These are phyloP conservation scores for Stagonosporopsis cucurbitacearum DNA, from an alignment of 2,329 filamentous ascomycete genomes.

Conservation along the genomic window DNA sequence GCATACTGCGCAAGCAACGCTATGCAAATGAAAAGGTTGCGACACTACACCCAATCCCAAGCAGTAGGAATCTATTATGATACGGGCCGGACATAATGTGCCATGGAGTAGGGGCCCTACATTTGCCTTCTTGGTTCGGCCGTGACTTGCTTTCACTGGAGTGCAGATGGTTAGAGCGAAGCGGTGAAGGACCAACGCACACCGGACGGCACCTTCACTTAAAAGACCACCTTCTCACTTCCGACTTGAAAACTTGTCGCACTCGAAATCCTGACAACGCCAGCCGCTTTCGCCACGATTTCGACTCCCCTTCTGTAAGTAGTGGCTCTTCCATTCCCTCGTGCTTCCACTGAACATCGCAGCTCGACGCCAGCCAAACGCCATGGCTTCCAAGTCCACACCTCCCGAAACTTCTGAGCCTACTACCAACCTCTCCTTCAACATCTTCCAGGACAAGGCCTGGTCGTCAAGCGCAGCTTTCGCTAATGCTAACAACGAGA, in stretches of 20 bases:
- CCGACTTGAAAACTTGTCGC: not conserved
- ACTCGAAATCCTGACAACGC: not conserved
- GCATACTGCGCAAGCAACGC: not conserved
- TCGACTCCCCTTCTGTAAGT: not conserved
- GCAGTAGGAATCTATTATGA: not conserved
- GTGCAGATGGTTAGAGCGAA: not conserved
- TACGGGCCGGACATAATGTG: not conserved
- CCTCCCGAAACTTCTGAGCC: not conserved
- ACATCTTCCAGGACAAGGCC: conserved; percentile 4
- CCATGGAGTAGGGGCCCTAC: not conserved
- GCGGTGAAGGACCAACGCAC: not conserved
- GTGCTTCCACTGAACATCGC: not conserved
- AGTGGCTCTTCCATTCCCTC: not conserved
- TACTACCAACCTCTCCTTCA: not conserved
- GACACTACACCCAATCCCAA: not conserved
- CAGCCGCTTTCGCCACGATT: not conserved
- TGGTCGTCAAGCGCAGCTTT: not conserved
- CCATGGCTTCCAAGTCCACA: not conserved
- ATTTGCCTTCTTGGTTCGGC: too few relatives aligned
- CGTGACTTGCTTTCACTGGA: not conserved
- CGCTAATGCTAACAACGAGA: conserved; percentile 1
- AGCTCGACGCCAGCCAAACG: not conserved
- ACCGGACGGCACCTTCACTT: conserved; percentile 9
- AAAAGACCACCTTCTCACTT: not conserved
- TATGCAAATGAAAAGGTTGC: not conserved